Base-by-base conservation (phyloP, 1,284 basidiomycete genomes). In the Omphalotus olearius region DNA sequence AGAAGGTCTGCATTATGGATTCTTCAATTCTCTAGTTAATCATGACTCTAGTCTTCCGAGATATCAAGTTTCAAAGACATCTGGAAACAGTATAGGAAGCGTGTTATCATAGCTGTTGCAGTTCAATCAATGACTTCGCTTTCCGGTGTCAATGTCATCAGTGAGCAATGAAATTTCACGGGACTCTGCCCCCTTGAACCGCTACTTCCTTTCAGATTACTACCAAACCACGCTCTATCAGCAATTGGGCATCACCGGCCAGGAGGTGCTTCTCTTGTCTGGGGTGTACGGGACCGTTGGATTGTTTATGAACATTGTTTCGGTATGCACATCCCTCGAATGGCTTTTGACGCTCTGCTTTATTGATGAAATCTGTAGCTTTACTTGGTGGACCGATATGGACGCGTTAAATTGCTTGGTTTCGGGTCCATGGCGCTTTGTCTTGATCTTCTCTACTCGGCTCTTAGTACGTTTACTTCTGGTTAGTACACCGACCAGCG, bases 91-190 rank as follows among this genome's bases (percentile, higher is more conserved):
- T 57, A 55, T 48, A 57, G 36, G 47, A 52, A 51, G 37, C 53
- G 56, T 35, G 50, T 57, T 7, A 50, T 57, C 35, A 56, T 57
- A 20, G 51, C 56, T 44, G 47, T 57, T 23, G 42, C 50, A 25
- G 56, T 57, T 5, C 56, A 57, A 48, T 55, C 51, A 4, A 52
- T 55, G 51, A 57, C 56, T 38, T 55, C 56, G 33, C 48, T 55
- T 11, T 46, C 51, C 13, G 56, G 56, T 6, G 51, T 57, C 14
- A 57, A 57, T 42, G 56, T 57, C 16, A 56, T 58, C 40, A 53
- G 55, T 45, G 17, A 28, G 43, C 26, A n/a, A 13, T 28, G 3
- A 4, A 11, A 13, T 40, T n/a, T n/a, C 11, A 10, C 30, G 13
- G 9, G 30, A 23, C 5, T 23, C 23, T 7, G 30, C 9, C 30